phyloP scores from a whole-genome alignment of 345 rosid genomes.

The Combretum micranthum region DNA sequence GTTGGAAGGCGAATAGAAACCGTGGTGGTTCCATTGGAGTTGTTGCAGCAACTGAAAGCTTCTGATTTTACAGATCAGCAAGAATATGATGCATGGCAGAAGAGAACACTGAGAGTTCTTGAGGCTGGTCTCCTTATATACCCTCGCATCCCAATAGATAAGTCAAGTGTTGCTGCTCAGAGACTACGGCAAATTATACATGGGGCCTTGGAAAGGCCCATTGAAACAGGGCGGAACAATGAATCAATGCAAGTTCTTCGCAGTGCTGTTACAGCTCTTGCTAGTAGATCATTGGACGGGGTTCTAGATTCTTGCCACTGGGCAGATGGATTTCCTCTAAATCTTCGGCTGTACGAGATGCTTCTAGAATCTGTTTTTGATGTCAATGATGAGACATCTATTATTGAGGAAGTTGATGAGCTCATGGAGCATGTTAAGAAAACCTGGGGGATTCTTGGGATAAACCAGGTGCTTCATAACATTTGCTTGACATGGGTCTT shows the following conservation, averaged over 20 bases:
- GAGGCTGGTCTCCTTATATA: conserved; percentile 85
- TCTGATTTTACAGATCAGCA: conserved; percentile 86
- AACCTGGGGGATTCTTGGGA: conserved; percentile 89
- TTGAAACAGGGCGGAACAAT: conserved; percentile 88
- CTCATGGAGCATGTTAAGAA: conserved; percentile 96
- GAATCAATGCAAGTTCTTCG: conserved; percentile 96
- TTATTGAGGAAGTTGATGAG: conserved; percentile 87
- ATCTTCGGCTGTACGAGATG: conserved; percentile 76
- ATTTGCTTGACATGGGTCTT: conserved; percentile 91
- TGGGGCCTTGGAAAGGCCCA: conserved; percentile 61
- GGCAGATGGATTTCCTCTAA: conserved; percentile 95
- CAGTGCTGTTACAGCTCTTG: conserved; percentile 72
- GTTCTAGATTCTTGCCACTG: conserved; percentile 82
- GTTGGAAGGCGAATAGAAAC: conserved; percentile 88
- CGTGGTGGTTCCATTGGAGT: conserved; percentile 79
- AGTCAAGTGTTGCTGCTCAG: conserved; percentile 50
- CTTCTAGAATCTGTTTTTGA: conserved; percentile 90
- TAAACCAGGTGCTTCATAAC: conserved; percentile 79
- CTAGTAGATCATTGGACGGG: conserved; percentile 69
- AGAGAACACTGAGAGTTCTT: conserved; percentile 74
- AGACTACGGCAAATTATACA: conserved; percentile 66
- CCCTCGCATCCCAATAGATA: conserved; percentile 79
- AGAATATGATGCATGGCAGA: conserved; percentile 84
- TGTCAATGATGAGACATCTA: conserved; percentile 50
- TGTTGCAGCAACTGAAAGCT: conserved; percentile 82